Evolutionary conservation across 2,329 filamentous ascomycete genomes (phyloP).

Genomic region (Fusarium duplospermum): DNA sequence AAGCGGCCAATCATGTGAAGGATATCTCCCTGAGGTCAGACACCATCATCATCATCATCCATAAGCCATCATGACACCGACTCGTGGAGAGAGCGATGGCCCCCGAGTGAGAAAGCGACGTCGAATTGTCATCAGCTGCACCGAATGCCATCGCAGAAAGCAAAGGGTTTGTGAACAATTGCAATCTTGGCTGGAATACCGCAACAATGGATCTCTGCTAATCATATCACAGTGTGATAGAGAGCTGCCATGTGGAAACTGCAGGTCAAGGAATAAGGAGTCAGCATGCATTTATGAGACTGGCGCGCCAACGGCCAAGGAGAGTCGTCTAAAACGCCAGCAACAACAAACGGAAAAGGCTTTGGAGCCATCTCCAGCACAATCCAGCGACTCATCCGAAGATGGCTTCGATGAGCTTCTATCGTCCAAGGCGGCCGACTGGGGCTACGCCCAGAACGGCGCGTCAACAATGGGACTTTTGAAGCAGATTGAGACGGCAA

Average conservation of each 20-base stretch:
- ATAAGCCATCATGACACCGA: constrained; percentile 17
- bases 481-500: constrained; percentile 63
- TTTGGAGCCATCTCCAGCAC: not conserved
- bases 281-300: constrained; percentile 68
- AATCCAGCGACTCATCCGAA: not conserved
- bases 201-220: not conserved
- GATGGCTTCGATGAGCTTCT: constrained; percentile 47
- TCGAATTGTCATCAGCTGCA: constrained; percentile 71
- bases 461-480: constrained; percentile 67
- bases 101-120: constrained; percentile 61
- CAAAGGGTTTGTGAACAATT: constrained; percentile 60
- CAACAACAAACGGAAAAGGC: constrained; percentile 1
- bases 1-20: not conserved
- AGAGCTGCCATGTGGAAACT: constrained; percentile 69
- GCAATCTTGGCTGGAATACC: not conserved
- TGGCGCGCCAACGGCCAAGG: constrained; percentile 56
- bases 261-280: constrained; percentile 67
- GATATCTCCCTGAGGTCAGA: not conserved
- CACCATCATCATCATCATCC: not conserved
- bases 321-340: constrained; percentile 19
- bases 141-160: constrained; percentile 73
- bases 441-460: constrained; percentile 65
- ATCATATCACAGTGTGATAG: constrained; percentile 64
- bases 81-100: constrained; percentile 1
- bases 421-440: constrained; percentile 58